Conservation (phyloP, 73 alveolate genomes). For the Tetrahymena elliotti region DNA sequence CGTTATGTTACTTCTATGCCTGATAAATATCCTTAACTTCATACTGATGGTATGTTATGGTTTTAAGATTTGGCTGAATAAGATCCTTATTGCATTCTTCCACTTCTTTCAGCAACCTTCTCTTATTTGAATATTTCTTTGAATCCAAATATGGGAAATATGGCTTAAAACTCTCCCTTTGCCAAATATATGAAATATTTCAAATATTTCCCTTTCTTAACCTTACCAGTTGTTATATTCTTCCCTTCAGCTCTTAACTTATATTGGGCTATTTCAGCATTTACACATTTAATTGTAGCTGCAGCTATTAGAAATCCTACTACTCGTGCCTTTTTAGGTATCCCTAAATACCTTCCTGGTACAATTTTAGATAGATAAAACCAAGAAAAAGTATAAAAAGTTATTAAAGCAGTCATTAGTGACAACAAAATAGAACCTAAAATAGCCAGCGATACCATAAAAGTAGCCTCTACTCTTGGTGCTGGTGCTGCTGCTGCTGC, state of each 20-base stretch:
- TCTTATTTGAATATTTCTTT: constrained; percentile 53
- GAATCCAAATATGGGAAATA: constrained; percentile 65
- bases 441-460: background rate
- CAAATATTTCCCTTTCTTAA: constrained; percentile 51
- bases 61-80: constrained; percentile 75
- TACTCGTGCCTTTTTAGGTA: constrained; percentile 28
- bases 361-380: constrained; percentile 55
- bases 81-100: constrained; percentile 79
- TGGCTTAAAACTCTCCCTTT: constrained; percentile 30
- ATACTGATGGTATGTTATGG: constrained; percentile 83
- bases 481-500: background rate
- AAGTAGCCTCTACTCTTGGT: background rate
- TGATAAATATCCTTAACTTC: constrained; percentile 54
- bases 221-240: constrained; percentile 73
- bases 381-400: background rate
- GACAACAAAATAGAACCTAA: background rate
- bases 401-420: constrained; percentile 14
- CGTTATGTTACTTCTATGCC: constrained; percentile 53
- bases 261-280: constrained; percentile 66
- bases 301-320: constrained; percentile 18
- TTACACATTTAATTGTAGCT: constrained; percentile 46
- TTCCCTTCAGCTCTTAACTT: constrained; percentile 83
- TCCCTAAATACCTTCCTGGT: constrained; percentile 82
- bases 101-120: constrained; percentile 55
- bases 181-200: constrained; percentile 47